phyloP scores from a whole-genome alignment of 805 yeast species.

The Yamadazyma sp. region DNA sequence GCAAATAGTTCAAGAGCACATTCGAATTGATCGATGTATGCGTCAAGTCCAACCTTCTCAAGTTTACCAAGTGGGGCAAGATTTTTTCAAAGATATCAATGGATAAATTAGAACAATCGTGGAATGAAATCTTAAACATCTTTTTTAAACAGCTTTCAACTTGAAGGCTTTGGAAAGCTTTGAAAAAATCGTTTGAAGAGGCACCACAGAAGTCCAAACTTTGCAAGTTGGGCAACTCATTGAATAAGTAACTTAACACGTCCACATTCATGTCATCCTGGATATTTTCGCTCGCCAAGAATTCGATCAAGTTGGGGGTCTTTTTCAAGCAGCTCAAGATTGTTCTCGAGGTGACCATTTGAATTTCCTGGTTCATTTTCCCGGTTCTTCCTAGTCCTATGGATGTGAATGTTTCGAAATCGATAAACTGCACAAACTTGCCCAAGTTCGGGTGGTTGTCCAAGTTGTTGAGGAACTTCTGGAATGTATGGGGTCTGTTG shows the following conservation, averaged over 20 bases:
- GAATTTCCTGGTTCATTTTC: slow-evolving; percentile 86
- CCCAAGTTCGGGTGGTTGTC: slow-evolving; percentile 47
- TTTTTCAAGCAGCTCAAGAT: slow-evolving; percentile 59
- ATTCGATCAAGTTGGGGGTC: slow-evolving; percentile 72
- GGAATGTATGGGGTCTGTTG: slow-evolving; percentile 79
- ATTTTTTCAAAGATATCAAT: slow-evolving; percentile 53
- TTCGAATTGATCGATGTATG: slow-evolving; percentile 76
- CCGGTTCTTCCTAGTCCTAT: slow-evolving; percentile 89
- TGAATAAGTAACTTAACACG: slow-evolving; percentile 58
- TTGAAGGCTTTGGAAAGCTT: slow-evolving; percentile 51
- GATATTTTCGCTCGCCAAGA: slow-evolving; percentile 80
- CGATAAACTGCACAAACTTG: slow-evolving; percentile 69
- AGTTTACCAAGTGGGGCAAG: slow-evolving; percentile 53
- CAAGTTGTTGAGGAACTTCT: slow-evolving; percentile 59
- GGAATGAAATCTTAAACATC: slow-evolving; percentile 62
- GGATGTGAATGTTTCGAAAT: slow-evolving; percentile 85
- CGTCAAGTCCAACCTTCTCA: slow-evolving; percentile 72
- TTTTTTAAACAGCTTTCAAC: slow-evolving; percentile 24
- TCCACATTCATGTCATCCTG: slow-evolving; percentile 72
- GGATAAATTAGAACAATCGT: slow-evolving; percentile 82
- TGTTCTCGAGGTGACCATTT: slow-evolving; percentile 80
- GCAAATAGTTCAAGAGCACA: slow-evolving; percentile 52
- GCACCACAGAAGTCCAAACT: slow-evolving; percentile 90
- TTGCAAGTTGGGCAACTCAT: slow-evolving; percentile 53
- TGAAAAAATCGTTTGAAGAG: slow-evolving; percentile 59